Percentiles rank a stretch among this genome's conserved stretches.
phyloP scores from a whole-genome alignment of 768 basidiomycete species.

The Trametes cingulata region DNA sequence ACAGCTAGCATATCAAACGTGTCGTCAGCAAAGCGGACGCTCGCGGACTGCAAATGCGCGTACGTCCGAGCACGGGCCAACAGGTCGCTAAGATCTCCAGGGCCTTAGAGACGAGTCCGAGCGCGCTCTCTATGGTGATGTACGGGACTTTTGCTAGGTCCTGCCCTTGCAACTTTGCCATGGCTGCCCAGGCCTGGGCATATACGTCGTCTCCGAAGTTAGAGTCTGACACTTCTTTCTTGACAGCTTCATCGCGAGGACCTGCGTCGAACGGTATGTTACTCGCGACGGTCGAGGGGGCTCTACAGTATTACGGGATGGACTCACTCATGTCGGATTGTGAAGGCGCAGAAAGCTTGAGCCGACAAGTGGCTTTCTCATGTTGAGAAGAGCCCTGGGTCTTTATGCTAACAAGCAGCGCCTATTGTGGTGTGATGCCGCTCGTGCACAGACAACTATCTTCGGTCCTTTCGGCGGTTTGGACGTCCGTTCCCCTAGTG shows the following conservation, averaged over 20 bases:
- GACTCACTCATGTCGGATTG: too few species aligned
- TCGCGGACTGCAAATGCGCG: background rate
- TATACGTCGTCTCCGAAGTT: background rate
- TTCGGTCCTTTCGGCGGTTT: too few species aligned
- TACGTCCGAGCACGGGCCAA: background rate
- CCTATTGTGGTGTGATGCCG: too few species aligned
- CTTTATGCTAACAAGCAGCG: too few species aligned
- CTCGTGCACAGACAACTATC: too few species aligned
- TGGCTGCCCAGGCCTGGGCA: background rate
- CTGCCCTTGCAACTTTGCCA: background rate
- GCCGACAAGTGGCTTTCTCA: too few species aligned
- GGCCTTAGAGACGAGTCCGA: background rate
- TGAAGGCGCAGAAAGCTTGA: too few species aligned
- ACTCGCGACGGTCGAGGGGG: too few species aligned
- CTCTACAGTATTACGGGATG: too few species aligned
- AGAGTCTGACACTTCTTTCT: background rate
- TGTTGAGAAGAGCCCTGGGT: too few species aligned
- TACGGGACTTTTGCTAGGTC: background rate
- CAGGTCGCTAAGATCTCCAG: background rate
- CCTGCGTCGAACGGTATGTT: background rate
- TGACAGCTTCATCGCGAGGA: background rate
- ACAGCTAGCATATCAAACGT: background rate
- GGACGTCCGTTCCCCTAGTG: too few species aligned
- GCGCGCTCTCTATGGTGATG: background rate
- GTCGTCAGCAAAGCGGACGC: background rate